A percentile compares a stretch with the other conserved stretches of the same genome.
Conservation (phyloP, 805 yeast genomes). For the Saturnispora serradocipensis region DNA sequence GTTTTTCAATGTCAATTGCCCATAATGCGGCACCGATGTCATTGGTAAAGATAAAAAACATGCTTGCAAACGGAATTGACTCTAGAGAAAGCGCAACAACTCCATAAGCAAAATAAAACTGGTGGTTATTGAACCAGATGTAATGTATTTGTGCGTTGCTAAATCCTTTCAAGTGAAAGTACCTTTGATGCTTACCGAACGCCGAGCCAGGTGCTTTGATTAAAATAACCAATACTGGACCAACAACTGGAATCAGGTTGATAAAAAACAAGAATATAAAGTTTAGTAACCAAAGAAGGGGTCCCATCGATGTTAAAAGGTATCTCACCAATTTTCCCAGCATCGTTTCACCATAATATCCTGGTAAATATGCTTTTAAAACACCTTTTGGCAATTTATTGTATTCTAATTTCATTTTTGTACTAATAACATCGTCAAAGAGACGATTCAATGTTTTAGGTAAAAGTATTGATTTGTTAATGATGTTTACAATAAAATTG, state of each 20-base stretch:
- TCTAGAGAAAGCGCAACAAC: slow-evolving; percentile 42
- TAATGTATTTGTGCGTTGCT: slow-evolving; percentile 32
- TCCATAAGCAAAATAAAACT: slow-evolving; percentile 40
- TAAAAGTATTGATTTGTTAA: slow-evolving; percentile 24
- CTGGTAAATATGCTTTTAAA: slow-evolving; percentile 17
- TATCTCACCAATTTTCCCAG: slow-evolving; percentile 17
- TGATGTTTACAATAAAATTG: slow-evolving; percentile 22
- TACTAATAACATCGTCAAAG: slow-evolving; percentile 25
- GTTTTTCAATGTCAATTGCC: slow-evolving; percentile 37
- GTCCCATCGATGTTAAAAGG: slow-evolving; percentile 16
- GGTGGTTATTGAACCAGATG: slow-evolving; percentile 28
- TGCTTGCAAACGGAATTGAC: slow-evolving; percentile 42
- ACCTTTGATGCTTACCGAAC: slow-evolving; percentile 41
- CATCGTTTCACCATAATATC: slow-evolving; percentile 23
- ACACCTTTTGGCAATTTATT: slow-evolving; percentile 20
- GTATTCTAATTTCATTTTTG: slow-evolving; percentile 17
- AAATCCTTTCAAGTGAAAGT: slow-evolving; percentile 48
- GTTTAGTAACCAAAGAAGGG: slow-evolving; percentile 34
- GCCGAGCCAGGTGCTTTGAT: slow-evolving; percentile 50
- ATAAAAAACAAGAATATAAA: slow-evolving; percentile 30
- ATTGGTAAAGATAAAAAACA: slow-evolving; percentile 49
- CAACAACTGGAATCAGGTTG: slow-evolving; percentile 46
- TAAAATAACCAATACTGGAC: slow-evolving; percentile 44
- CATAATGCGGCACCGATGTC: slow-evolving; percentile 57
- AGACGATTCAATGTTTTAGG: slow-evolving; percentile 24